These are phyloP conservation scores for Spathaspora gorwiae DNA, from an alignment of 805 yeast genomes.

Conservation along the genomic window DNA sequence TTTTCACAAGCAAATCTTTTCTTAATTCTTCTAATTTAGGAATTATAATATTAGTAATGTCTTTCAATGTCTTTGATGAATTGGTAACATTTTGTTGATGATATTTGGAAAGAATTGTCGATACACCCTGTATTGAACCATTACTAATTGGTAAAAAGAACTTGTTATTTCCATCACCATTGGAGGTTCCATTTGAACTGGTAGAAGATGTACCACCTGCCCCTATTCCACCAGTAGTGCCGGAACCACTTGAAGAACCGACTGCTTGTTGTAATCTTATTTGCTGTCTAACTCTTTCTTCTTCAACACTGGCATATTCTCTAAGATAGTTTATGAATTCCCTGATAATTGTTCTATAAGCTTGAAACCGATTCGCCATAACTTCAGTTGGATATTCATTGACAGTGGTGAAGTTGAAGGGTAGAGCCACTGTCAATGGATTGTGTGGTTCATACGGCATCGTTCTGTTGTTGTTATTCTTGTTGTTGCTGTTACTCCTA, in stretches of 20 bases:
- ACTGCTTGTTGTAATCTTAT: slow-evolving; percentile 70
- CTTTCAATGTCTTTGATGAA: slow-evolving; percentile 43
- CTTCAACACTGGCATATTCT: slow-evolving; percentile 81
- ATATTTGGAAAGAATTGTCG: slow-evolving; percentile 56
- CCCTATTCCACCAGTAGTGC: neutral
- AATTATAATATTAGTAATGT: slow-evolving; percentile 42
- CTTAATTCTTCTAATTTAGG: slow-evolving; percentile 55
- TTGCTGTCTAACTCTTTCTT: slow-evolving; percentile 82
- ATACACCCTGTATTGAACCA: slow-evolving; percentile 74
- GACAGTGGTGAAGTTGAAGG: slow-evolving; percentile 29
- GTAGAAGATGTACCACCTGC: neutral
- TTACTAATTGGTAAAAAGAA: slow-evolving; percentile 73
- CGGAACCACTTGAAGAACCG: slow-evolving; percentile 3
- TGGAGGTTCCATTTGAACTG: slow-evolving; percentile 4
- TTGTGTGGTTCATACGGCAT: slow-evolving; percentile 16
- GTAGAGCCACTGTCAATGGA: slow-evolving; percentile 38
- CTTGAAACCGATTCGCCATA: slow-evolving; percentile 73
- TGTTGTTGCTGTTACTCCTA: no score
- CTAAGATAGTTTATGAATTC: slow-evolving; percentile 70
- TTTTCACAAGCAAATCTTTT: slow-evolving; percentile 75
- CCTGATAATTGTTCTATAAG: slow-evolving; percentile 80
- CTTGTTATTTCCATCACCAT: slow-evolving; percentile 31
- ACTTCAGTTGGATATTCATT: slow-evolving; percentile 73
- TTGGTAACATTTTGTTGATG: slow-evolving; percentile 36
- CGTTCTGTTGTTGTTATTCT: no score